These are phyloP conservation scores for Coniella lustricola DNA, from an alignment of 2,329 filamentous ascomycete species.

Conservation along the genomic window DNA sequence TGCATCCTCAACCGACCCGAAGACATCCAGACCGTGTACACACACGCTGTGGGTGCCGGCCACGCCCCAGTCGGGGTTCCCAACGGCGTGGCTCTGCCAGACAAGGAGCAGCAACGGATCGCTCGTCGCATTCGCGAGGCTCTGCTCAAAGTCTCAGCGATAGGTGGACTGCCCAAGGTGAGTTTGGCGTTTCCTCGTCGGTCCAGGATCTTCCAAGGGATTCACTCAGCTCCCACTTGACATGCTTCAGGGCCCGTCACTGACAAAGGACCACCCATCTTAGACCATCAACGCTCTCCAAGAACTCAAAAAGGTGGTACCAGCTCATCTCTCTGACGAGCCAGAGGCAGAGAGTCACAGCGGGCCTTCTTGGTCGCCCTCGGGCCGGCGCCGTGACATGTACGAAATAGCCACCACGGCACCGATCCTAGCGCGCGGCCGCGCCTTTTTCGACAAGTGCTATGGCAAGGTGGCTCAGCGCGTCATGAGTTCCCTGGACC, in stretches of 20 bases:
- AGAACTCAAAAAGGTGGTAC: slow-evolving; percentile 37
- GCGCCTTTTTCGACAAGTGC: slow-evolving; percentile 38
- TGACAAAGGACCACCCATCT: slow-evolving; percentile 23
- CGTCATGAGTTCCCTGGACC: slow-evolving; percentile 41
- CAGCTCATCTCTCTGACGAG: slow-evolving; percentile 34
- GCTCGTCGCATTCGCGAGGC: slow-evolving; percentile 41
- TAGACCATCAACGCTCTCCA: slow-evolving; percentile 41
- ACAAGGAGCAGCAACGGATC: slow-evolving; percentile 34
- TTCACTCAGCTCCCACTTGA: background rate
- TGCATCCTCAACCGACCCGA: slow-evolving; percentile 42
- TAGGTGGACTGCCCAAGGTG: slow-evolving; percentile 45
- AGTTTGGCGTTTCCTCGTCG: background rate
- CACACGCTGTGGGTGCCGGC: slow-evolving; percentile 31
- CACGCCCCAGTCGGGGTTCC: slow-evolving; percentile 12
- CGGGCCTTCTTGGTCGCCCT: slow-evolving; percentile 30
- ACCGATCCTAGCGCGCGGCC: slow-evolving; percentile 35
- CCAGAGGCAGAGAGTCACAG: no score
- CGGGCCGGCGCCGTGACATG: slow-evolving; percentile 31
- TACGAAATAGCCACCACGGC: slow-evolving; percentile 26
- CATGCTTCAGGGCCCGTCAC: background rate
- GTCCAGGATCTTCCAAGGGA: background rate
- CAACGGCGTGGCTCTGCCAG: slow-evolving; percentile 12
- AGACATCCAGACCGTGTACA: slow-evolving; percentile 38
- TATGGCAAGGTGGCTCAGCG: slow-evolving; percentile 43
- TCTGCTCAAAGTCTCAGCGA: slow-evolving; percentile 39